Percentiles rank a stretch among this genome's conserved stretches.
phyloP scores from a whole-genome alignment of 495 filamentous ascomycete genomes.

The Friedmanniomyces simplex region DNA sequence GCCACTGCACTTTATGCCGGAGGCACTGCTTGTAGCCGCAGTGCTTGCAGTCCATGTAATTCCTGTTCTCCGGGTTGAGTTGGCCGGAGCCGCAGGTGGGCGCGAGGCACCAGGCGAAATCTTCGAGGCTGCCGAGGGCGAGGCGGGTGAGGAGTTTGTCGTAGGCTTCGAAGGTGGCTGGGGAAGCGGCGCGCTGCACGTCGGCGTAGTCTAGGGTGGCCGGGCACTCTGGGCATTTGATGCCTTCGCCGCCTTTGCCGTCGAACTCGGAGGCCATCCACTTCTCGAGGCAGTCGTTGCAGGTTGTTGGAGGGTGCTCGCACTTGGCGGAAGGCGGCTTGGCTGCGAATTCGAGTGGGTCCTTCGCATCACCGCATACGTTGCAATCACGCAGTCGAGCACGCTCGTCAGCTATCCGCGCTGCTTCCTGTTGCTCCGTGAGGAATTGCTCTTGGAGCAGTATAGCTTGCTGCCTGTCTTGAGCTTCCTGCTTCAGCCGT shows the following conservation, averaged over 20 bases:
- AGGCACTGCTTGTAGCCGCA: constrained; percentile 35
- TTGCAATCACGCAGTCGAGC: neutral
- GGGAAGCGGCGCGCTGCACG: constrained; percentile 11
- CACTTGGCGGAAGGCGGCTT: constrained; percentile 1
- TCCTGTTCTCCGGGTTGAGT: constrained; percentile 10
- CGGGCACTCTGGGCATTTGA: constrained; percentile 22
- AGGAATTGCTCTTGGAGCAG: neutral
- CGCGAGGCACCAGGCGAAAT: constrained; percentile 19
- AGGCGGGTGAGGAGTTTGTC: constrained; percentile 7
- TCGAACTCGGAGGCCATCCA: constrained; percentile 21
- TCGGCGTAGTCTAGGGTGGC: constrained; percentile 16
- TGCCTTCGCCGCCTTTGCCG: constrained; percentile 13
- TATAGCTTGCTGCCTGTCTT: neutral
- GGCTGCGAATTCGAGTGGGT: constrained; percentile 5
- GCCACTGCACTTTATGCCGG: constrained; percentile 31
- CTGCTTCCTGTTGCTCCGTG: neutral
- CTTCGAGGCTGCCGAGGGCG: constrained; percentile 2
- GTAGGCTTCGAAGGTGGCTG: constrained; percentile 16
- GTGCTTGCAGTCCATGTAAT: constrained; percentile 28
- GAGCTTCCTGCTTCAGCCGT: neutral
- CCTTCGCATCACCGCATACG: constrained; percentile 6
- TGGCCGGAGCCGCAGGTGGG: constrained; percentile 11
- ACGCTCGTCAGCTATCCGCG: neutral
- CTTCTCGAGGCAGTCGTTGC: constrained; percentile 13
- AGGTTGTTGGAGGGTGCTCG: constrained; percentile 6